Base-by-base conservation (phyloP, 495 filamentous ascomycete species). In the Terfezia claveryi region DNA sequence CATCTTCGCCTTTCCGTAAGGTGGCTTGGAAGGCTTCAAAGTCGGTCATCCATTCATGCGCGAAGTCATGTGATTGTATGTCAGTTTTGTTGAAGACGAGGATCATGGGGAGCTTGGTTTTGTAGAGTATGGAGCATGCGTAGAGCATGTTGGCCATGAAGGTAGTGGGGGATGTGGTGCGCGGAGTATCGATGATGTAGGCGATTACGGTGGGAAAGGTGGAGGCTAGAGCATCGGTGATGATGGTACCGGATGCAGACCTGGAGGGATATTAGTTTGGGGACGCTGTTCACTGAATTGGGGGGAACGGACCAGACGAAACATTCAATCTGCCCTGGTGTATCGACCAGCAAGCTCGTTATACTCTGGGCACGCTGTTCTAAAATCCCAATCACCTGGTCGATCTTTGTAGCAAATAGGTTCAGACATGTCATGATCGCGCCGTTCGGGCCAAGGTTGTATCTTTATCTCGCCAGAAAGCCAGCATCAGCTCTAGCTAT, bases 141-240 rank as follows among this genome's bases (percentile, higher is more conserved):
- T 98, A 96, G 23, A 98, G 80, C 91, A 98, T 98, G 72, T 98
- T 98, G 67, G 81, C 86, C 92, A 98, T 96, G 68, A 98, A 98
- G 0, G 92, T 96, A 57, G 80, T 83, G 8, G 91, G 96, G 49
- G 86, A 89, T 52, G 81, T 81, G 14, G 86, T 87, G 32, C 91
- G 80, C 5, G 91, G 92, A 0, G 91, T 98, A 68, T 98, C 91
- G 66, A 98, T 89, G 44, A 98, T 79, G 66, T 98, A 98, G 59
- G 91, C 91, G 58, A 98, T 83, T 0, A 98, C 86, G 0, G 91
- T 96, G 2, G 91, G 92, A 64, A 96, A 95, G 5, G 82, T 81
- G 6, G 85, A 89, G 0, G 91, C 92, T 46, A 98, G 74, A 1
- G 86, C 85, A 64, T 92, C 86, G 51, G 95, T 79, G n/a, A 98